phyloP scores from a whole-genome alignment of 306 rosid species.

The Psophocarpus tetragonolobus region DNA sequence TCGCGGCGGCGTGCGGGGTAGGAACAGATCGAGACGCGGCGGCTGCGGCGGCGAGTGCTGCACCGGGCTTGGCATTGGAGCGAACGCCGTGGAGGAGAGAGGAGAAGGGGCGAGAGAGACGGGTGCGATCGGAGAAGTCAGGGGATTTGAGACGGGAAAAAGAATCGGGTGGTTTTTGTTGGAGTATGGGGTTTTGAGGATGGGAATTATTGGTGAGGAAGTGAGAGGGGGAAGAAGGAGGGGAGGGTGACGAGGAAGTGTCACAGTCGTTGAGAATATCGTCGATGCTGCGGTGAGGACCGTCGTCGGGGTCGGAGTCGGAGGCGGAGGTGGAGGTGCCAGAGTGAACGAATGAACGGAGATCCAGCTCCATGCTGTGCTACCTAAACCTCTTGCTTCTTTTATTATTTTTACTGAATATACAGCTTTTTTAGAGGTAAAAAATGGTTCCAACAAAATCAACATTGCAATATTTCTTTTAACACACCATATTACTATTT shows the following conservation, averaged over 20 bases:
- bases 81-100: slow-evolving; percentile 70
- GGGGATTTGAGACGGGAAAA: slow-evolving; percentile 44
- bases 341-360: slow-evolving; percentile 61
- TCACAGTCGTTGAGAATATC: slow-evolving; percentile 88
- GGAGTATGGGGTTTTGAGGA: slow-evolving; percentile 5
- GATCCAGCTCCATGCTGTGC: slow-evolving; percentile 72
- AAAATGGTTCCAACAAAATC: no score
- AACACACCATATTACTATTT: no score
- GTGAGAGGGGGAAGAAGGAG: slow-evolving; percentile 48
- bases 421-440: not conserved
- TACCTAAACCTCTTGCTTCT: not conserved
- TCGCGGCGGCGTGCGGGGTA: slow-evolving; percentile 86
- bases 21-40: slow-evolving; percentile 89
- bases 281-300: slow-evolving; percentile 73
- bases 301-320: slow-evolving; percentile 34
- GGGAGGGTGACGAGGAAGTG: slow-evolving; percentile 57
- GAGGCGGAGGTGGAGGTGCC: slow-evolving; percentile 26
- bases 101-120: slow-evolving; percentile 57
- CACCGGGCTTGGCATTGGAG: slow-evolving; percentile 88
- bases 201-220: slow-evolving; percentile 16
- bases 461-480: no score
- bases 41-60: slow-evolving; percentile 88
- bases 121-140: slow-evolving; percentile 47
- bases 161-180: slow-evolving; percentile 31
- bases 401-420: not conserved